Base-by-base conservation (phyloP, 2,329 filamentous ascomycete genomes). In the Arthrinium puccinioides region DNA sequence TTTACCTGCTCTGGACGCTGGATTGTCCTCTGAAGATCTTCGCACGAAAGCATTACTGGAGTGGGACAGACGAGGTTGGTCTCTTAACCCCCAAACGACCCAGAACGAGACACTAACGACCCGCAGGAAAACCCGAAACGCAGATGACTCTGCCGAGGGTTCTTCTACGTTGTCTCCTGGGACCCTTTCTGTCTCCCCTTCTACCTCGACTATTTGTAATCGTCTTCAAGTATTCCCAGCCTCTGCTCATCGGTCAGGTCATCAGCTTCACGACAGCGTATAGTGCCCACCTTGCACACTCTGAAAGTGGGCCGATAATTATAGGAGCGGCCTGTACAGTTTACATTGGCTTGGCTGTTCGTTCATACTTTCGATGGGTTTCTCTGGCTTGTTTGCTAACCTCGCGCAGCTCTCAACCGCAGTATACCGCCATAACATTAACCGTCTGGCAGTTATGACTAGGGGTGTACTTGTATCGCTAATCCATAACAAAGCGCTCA, bases 391-490 rank as follows among this genome's bases (percentile, higher is more conserved):
- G 53, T 33, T 49, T 46, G 25, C 49, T 56, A 1, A 18, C 62
- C 0, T 29, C 23, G 13, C 23, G 5, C 23, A 63, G 61, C 30
- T 62, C 21, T 56, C 57, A 4, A 55, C 44, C 6, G 45, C 54
- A 2, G 32, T 48, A 6, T 63, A 64, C 32, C 49, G 54, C 6
- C 51, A 60, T 29, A 37, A 33, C 0, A 31, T 60, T 0, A 59
- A 62, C 25, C 53, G 46, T 35, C 36, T 63, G 6, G 48, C 54
- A 18, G 32, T 62, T 2, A 57, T 59, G 40, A 57, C 51, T 4
- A 54, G 55, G 32, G 59, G 59, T 8, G 53, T 56, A 1, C 54
- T 63, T 1, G 49, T 62, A 5, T 56, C 54, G 1, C 49, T 69
- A 2, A 60, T 60, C 32, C 53, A 66, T 38, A 34, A 55, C 18